Percentiles rank a stretch among this genome's conserved stretches.
These are phyloP conservation scores for Eucalyptus pauciflora DNA, from an alignment of 345 rosid species.

Conservation along the genomic window DNA sequence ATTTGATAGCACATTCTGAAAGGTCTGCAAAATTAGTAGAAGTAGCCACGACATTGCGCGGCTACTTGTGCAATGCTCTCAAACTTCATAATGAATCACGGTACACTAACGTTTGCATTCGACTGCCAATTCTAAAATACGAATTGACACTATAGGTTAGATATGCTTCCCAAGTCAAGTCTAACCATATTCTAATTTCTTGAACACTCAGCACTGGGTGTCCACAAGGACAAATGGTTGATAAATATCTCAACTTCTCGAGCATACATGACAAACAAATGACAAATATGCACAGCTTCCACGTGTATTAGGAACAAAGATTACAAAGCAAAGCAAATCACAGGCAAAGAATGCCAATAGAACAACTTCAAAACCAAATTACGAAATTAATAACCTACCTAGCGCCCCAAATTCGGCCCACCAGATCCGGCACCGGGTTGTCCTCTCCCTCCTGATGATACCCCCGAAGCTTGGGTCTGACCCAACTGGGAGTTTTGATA, in stretches of 20 bases:
- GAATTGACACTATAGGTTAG: neutral
- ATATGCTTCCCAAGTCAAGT: neutral
- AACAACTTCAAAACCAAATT: neutral
- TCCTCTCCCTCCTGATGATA: conserved; percentile 5
- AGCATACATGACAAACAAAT: neutral
- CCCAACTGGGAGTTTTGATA: conserved; percentile 10
- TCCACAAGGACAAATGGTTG: neutral
- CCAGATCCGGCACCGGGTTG: neutral
- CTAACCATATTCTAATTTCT: neutral
- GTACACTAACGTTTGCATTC: neutral
- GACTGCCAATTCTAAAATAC: neutral
- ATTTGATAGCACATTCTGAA: neutral
- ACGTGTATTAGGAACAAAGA: neutral
- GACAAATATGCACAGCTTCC: neutral
- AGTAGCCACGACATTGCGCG: neutral
- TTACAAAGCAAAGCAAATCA: neutral
- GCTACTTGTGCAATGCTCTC: neutral
- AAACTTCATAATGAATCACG: neutral
- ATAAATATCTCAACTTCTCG: neutral
- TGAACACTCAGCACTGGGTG: neutral
- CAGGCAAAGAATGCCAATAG: neutral
- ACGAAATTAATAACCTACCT: neutral
- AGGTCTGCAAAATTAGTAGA: neutral
- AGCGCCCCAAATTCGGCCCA: neutral
- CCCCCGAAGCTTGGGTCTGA: conserved; percentile 4